Percentiles rank a stretch among this genome's conserved stretches.
These are phyloP conservation scores for Cystofilobasidium capitatum DNA, from an alignment of 768 basidiomycete species.

Conservation along the genomic window DNA sequence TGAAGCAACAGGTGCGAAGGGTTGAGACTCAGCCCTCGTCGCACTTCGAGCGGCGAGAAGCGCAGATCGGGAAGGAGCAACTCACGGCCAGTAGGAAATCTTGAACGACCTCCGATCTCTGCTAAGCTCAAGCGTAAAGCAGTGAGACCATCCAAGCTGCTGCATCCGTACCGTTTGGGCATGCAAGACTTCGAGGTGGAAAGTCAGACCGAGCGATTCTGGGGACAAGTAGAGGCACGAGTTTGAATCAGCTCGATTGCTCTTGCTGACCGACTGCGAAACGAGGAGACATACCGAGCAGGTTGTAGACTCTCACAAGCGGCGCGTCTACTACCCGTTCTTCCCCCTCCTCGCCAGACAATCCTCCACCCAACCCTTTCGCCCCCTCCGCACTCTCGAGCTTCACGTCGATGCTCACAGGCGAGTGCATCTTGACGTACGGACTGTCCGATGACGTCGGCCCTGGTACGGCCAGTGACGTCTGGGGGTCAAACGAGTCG, in stretches of 20 bases:
- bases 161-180: constrained; percentile 52
- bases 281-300: constrained; percentile 57
- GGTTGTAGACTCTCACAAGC: constrained; percentile 73
- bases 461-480: neutral
- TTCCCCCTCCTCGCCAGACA: neutral
- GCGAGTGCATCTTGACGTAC: neutral
- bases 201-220: constrained; percentile 88
- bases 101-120: constrained; percentile 58
- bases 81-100: constrained; percentile 80
- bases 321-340: constrained; percentile 57
- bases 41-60: neutral
- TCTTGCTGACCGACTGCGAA: neutral
- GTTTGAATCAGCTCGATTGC: constrained; percentile 9
- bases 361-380: neutral
- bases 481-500: no score
- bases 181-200: constrained; percentile 74
- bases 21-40: constrained; percentile 14
- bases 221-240: constrained; percentile 12
- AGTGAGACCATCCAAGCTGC: constrained; percentile 76
- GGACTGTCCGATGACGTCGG: neutral
- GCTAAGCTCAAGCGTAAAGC: constrained; percentile 60
- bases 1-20: neutral
- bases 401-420: constrained; percentile 6
- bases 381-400: neutral
- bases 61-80: constrained; percentile 1